Evolutionary conservation across 1,284 basidiomycete genomes (phyloP), one percentile per base, ranked within the genome.

Genomic region (Xerocomus minutiporus): DNA sequence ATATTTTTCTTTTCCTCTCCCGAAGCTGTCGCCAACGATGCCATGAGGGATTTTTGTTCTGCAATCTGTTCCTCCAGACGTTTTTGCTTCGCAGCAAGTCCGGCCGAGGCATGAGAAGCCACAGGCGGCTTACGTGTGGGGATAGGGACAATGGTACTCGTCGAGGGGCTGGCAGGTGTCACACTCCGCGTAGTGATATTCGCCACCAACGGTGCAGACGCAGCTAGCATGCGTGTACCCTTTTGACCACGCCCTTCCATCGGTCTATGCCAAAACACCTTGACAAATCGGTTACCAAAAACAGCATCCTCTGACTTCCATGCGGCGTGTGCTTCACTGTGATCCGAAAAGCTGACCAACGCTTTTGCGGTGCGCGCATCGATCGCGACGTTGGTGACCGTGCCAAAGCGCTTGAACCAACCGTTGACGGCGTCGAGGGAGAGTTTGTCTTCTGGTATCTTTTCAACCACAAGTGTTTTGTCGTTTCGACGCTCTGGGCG

Each of bases 231-330:
- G 58, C 85, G 79, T 50, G 83, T 74, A 1, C 91, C 92, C 15
- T 75, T 77, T 57, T 82, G 83, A 13, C 91, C 92, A 61, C 93
- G 88, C 0, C 92, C 93, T 51, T 88, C 89, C 80, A 93, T 82
- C 3, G 93, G 93, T 59, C 86, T 78, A 73, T 95, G 93, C 93
- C 93, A 95, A 61, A 93, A 89, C 39, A 95, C 79, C 70, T 96
- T 97, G 61, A 97, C 93, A 67, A 97, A 97, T 39, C 95, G 83
- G 62, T 94, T 95, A 15, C 85, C 86, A 65, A 97, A 97, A 26
- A 97, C 88, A 15, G 93, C 93, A 56, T 96, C 93, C 66, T 96
- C 91, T 26, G 84, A 86, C 68, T 89, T 91, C 88, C 95, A 94
- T 0, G 95, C 95, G 23, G 82, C 78, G 62, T 88, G 84, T 1